These are phyloP conservation scores for Seminavis robusta DNA, from an alignment of 108 stramenopile genomes.

Conservation along the genomic window DNA sequence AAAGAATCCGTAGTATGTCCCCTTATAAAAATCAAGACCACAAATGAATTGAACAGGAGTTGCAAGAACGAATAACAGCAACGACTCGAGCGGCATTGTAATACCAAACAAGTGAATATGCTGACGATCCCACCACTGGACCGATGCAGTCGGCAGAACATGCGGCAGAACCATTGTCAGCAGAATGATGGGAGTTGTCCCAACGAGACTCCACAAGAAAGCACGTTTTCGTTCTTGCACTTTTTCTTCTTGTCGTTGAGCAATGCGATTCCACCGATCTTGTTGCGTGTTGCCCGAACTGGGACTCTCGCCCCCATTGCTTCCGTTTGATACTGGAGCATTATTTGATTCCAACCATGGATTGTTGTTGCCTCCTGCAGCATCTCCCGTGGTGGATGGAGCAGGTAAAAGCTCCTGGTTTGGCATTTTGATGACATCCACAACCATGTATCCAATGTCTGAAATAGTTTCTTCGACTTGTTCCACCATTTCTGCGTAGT, in stretches of 20 bases:
- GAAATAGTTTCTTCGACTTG: too few species aligned
- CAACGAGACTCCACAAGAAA: conserved; percentile 32
- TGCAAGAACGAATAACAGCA: conserved; percentile 49
- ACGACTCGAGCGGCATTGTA: conserved; percentile 21
- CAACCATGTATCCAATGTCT: too few species aligned
- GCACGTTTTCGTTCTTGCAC: conserved; percentile 16
- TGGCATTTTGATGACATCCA: too few species aligned
- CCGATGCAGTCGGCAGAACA: background rate
- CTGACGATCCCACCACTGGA: conserved; percentile 12
- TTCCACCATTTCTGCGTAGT: too few species aligned
- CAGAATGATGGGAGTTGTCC: conserved; percentile 35
- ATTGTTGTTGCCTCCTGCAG: too few species aligned
- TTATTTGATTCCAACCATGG: too few species aligned
- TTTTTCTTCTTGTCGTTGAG: conserved; percentile 28
- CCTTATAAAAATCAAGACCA: conserved; percentile 79
- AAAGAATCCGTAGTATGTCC: conserved; percentile 60
- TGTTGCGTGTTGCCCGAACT: too few species aligned
- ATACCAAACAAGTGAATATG: conserved; percentile 13
- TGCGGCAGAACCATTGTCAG: conserved; percentile 47
- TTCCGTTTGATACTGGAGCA: too few species aligned
- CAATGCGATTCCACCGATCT: conserved; percentile 31
- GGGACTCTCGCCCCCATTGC: too few species aligned
- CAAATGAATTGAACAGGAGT: conserved; percentile 89
- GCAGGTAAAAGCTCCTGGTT: too few species aligned
- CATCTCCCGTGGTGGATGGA: too few species aligned